A percentile compares a stretch with the other conserved stretches of the same genome.
These are phyloP conservation scores for Aspergillus novofumigatus DNA, from an alignment of 2,329 filamentous ascomycete species.

Conservation along the genomic window DNA sequence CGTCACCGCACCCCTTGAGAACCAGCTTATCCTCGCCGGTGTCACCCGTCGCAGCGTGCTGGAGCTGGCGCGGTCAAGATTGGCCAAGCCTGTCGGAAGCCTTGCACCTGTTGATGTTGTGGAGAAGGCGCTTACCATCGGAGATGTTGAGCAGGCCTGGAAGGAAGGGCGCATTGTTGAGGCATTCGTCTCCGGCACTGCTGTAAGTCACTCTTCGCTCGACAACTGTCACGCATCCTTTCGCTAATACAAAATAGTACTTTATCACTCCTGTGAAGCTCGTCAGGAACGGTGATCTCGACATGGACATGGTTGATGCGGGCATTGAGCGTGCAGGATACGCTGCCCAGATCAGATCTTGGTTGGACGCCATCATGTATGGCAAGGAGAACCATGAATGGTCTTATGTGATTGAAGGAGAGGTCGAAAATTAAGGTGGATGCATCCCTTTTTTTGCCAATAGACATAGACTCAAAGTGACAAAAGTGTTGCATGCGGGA, in stretches of 20 bases:
- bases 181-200: conserved; percentile 82
- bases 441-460: neutral
- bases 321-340: conserved; percentile 30
- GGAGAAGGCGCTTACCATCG: conserved; percentile 78
- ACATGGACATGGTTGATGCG: conserved; percentile 51
- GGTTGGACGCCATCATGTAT: conserved; percentile 71
- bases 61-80: conserved; percentile 63
- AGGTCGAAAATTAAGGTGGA: conserved; percentile 32
- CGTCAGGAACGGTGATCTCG: conserved; percentile 63
- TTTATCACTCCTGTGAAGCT: conserved; percentile 66
- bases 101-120: conserved; percentile 74
- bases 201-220: conserved; percentile 52
- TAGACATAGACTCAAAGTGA: conserved; percentile 5
- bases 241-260: conserved; percentile 46
- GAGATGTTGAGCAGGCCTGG: conserved; percentile 68
- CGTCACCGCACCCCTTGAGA: conserved; percentile 77
- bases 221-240: neutral
- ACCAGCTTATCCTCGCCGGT: conserved; percentile 80
- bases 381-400: conserved; percentile 65
- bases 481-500: neutral
- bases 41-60: conserved; percentile 80
- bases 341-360: conserved; percentile 54
- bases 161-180: conserved; percentile 75
- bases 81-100: conserved; percentile 44
- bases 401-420: conserved; percentile 64